Percentiles rank a stretch among this genome's conserved stretches.
Conservation (phyloP, 1,284 basidiomycete species). For the Sporisorium scitamineum region DNA sequence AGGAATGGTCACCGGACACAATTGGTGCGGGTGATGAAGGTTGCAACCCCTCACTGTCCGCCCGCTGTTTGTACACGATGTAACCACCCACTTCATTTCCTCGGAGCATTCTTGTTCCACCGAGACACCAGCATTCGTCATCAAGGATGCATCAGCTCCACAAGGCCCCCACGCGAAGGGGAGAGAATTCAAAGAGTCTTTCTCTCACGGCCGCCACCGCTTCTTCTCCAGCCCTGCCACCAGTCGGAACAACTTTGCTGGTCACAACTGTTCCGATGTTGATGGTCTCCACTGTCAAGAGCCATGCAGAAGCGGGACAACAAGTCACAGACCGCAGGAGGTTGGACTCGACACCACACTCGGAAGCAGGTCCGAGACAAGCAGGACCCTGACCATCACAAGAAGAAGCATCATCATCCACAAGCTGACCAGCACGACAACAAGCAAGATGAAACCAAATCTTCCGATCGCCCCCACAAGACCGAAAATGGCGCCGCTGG, state of each 20-base stretch:
- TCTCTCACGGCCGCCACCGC: neutral
- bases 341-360: neutral
- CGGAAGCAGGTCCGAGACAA: neutral
- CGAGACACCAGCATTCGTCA: neutral
- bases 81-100: conserved; percentile 4
- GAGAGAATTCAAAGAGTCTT: neutral
- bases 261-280: neutral
- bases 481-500: neutral
- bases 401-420: neutral
- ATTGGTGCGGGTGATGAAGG: neutral
- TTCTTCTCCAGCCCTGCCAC: neutral
- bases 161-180: neutral
- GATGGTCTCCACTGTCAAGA: neutral
- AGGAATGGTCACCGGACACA: too few species aligned
- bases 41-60: neutral
- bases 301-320: neutral
- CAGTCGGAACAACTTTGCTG: neutral
- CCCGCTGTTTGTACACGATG: neutral
- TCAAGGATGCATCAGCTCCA: neutral
- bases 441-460: neutral
- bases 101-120: neutral
- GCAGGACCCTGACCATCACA: neutral
- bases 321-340: neutral
- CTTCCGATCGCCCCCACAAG: neutral
- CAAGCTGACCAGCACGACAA: neutral